Base-by-base conservation (phyloP, 257 asterid species). In the Knoxia roxburghii region DNA sequence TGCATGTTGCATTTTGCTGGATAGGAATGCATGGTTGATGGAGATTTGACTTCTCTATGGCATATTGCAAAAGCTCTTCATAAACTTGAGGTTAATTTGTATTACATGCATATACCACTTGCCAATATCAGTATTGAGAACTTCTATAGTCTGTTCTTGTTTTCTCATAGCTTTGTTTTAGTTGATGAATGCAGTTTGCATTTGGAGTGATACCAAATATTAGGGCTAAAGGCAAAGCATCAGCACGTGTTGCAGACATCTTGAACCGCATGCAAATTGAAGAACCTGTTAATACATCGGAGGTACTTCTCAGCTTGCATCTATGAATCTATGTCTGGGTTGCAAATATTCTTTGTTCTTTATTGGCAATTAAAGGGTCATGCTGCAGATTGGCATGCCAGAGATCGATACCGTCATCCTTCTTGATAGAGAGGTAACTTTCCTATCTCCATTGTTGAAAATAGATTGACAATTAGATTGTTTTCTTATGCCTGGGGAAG, bases 141-240 rank as follows among this genome's bases (percentile, higher is more conserved):
- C 37, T 51, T 51, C 55, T 49, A 8, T 11, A 20, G 65, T 27
- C 29, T 70, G 17, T 64, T 33, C 41, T 5, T 45, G 62, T 49
- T 67, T 65, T 37, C 66, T 74, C 63, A 69, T 48, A 57, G 68
- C 53, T 55, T 52, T 68, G 0, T 63, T 72, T 72, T 68, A 64
- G 29, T 58, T 73, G 75, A 61, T 60, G 54, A 65, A 45, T 87
- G 86, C 61, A 94, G 99, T 87, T 83, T 73, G 79, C 95, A 69
- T 86, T 83, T 73, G 99, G 99, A 73, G 86, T 86, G 61, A 88
- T 94, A 71, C 99, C 96, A 18, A 94, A 94, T 85, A 78, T 94
- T 72, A 90, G 99, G 82, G 95, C 97, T 74, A 86, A 90, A 86
- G 99, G 99, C 46, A 94, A 82, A 79, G 96, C 85, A 57, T 87